Evolutionary conservation across 1,284 basidiomycete species (phyloP).

Genomic region (Spongispora temasekensis): DNA sequence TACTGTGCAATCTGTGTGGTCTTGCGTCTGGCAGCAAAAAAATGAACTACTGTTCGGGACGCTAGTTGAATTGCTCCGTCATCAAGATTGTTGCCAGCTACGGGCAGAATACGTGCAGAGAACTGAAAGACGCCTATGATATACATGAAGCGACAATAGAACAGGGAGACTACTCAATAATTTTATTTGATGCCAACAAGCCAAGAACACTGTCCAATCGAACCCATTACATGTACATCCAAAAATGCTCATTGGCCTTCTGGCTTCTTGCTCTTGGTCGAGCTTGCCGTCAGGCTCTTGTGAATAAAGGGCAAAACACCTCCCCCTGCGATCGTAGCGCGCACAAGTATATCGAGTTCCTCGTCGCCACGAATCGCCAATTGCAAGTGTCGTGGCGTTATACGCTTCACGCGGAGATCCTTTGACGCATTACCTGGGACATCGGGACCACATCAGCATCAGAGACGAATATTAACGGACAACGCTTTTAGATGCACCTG

Average conservation of each 20-base stretch:
- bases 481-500: conserved; percentile 53
- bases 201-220: conserved; percentile 6
- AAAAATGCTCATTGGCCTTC: conserved; percentile 27
- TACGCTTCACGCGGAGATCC: conserved; percentile 94
- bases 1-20: no score
- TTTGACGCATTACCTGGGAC: conserved; percentile 94
- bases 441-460: background rate
- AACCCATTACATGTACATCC: background rate
- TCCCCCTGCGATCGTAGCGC: conserved; percentile 74
- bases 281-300: conserved; percentile 67
- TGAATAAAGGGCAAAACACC: conserved; percentile 97
- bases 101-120: no score
- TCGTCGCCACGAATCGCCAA: conserved; percentile 96
- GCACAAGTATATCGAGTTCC: conserved; percentile 80
- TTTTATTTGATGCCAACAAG: conserved; percentile 5
- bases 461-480: background rate
- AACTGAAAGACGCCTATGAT: conserved; percentile 11
- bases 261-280: conserved; percentile 33
- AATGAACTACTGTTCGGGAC: no score
- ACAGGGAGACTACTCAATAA: conserved; percentile 21
- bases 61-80: no score
- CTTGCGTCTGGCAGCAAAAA: no score
- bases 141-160: conserved; percentile 14
- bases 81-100: no score
- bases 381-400: conserved; percentile 92